Conservation (phyloP, 2,329 filamentous ascomycete species). For the Colletotrichum graminicola region DNA sequence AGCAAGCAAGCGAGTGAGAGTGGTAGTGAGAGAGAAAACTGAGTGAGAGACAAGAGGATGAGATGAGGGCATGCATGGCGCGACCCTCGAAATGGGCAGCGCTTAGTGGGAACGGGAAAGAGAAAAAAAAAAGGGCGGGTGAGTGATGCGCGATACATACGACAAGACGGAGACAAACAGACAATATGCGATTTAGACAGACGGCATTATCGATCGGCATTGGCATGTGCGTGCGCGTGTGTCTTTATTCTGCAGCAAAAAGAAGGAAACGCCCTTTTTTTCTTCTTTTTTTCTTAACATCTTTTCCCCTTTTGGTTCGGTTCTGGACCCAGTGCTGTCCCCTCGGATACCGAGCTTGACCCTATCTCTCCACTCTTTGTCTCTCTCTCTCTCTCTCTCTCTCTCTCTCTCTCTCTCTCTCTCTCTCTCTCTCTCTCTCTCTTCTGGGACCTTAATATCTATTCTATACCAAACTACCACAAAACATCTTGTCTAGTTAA, state of each 20-base stretch:
- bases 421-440: too few species aligned
- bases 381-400: not conserved
- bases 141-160: too few species aligned
- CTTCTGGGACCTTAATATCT: too few species aligned
- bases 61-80: too few species aligned
- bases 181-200: not conserved
- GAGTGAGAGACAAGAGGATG: not conserved
- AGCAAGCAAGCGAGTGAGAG: too few species aligned
- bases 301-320: not conserved
- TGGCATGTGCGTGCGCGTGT: not conserved
- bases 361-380: not conserved
- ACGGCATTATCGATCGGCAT: not conserved
- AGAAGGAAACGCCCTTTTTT: not conserved
- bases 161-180: not conserved
- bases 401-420: too few species aligned
- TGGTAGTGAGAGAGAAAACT: too few species aligned
- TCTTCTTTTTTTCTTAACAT: not conserved
- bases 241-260: conserved; percentile 8
- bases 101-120: not conserved
- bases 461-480: too few species aligned
- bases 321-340: conserved; percentile 5
- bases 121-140: not conserved
- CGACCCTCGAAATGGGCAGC: not conserved
- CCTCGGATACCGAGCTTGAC: not conserved
- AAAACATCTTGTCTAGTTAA: too few species aligned